Base-by-base conservation (phyloP, 1,284 basidiomycete species). In the Trametes hirsuta region DNA sequence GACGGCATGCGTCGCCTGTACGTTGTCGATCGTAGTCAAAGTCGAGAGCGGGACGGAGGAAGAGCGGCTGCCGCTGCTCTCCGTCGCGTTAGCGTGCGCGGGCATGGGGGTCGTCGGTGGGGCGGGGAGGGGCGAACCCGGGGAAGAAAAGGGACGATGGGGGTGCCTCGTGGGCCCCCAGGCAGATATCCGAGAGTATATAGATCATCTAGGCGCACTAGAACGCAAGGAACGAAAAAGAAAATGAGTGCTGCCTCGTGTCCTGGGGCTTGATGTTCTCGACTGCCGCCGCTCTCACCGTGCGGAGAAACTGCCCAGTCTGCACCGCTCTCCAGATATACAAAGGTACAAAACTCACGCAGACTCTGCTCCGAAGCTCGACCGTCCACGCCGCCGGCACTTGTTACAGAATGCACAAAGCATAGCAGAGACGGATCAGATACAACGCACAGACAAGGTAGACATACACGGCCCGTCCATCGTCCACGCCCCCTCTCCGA, bases 211-310 rank as follows among this genome's bases (percentile, higher is more conserved):
- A 45, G 47, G 22, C 44, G 22, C 35, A 48, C n/a, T 24, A 42
- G 49, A 52, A 58, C 22, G 45, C 8, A 24, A 42, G n/a, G 30
- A 8, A 39, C 37, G 45, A 34, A 25, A 24, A 54, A 34, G 42
- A 18, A 36, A 24, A 54, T n/a, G 52, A 35, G 37, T 21, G 37
- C 22, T 45, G 60, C 63, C 63, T 65, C 63, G 63, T 65, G 63
- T 52, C 51, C 57, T 54, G 54, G 54, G 59, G 47, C 58, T 62
- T 46, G 14, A 58, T 40, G 57, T 53, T 59, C 58, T 55, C 55
- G 54, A 21, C 58, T 55, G 36, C 49, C 34, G 49, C 35, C 47
- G 24, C 59, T 59, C 62, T 47, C 57, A 25, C 62, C 51, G 51
- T 36, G 44, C 57, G 59, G 59, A 55, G 42, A 59, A 57, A 39